These are phyloP conservation scores for Zizania latifolia DNA, from an alignment of 176 grass and related monocot genomes.

Conservation along the genomic window DNA sequence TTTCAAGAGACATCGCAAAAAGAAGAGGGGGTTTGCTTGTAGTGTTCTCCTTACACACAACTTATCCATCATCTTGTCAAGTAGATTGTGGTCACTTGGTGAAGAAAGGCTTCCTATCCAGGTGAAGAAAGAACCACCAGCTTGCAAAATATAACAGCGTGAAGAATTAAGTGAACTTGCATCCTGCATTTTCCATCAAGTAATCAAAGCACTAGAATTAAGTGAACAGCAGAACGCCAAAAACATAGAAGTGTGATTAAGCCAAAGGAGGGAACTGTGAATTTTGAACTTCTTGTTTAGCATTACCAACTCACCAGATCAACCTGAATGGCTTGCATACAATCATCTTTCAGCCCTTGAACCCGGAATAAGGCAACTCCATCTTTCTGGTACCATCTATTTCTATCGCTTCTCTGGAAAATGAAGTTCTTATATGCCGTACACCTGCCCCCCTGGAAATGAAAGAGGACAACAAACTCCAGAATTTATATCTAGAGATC, in stretches of 20 bases:
- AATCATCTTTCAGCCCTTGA: slow-evolving; percentile 74
- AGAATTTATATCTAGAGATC: slow-evolving; percentile 4
- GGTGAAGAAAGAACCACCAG: slow-evolving; percentile 47
- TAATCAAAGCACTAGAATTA: not conserved
- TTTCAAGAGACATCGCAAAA: not conserved
- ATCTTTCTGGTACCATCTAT: slow-evolving; percentile 46
- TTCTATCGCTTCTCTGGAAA: slow-evolving; percentile 20
- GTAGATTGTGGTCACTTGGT: slow-evolving; percentile 49
- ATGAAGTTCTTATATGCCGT: slow-evolving; percentile 52
- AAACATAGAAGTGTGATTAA: not conserved
- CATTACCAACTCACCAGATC: slow-evolving; percentile 62
- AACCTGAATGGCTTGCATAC: slow-evolving; percentile 73
- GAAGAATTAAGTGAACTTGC: slow-evolving; percentile 68
- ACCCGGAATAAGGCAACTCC: slow-evolving; percentile 59
- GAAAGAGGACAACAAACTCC: slow-evolving; percentile 11
- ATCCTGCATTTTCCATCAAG: slow-evolving; percentile 39
- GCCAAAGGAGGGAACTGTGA: not conserved
- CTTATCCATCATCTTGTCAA: slow-evolving; percentile 54
- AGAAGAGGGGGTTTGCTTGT: not conserved
- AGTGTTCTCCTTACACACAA: slow-evolving; percentile 51
- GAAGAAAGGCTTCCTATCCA: slow-evolving; percentile 65
- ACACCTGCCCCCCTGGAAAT: slow-evolving; percentile 58
- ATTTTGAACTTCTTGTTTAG: not conserved
- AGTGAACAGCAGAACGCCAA: not conserved
- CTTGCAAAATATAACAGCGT: slow-evolving; percentile 79